These are phyloP conservation scores for Mortierella sp. DNA, from an alignment of 371 early-diverging fungal genomes.

Conservation along the genomic window DNA sequence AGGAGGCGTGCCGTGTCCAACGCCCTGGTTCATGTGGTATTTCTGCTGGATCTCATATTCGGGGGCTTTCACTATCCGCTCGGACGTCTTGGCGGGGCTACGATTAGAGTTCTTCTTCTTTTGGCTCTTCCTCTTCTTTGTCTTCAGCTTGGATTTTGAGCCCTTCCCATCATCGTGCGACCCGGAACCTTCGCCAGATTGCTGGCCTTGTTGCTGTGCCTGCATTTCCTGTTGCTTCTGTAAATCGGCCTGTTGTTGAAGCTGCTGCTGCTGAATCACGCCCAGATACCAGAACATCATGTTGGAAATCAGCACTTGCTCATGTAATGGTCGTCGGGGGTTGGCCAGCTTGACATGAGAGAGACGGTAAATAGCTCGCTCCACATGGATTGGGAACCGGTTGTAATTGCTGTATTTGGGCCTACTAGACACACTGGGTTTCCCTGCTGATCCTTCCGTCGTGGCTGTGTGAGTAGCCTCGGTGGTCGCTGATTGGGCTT, in stretches of 20 bases:
- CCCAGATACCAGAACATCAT: constrained; percentile 95
- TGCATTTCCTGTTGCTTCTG: constrained; percentile 22
- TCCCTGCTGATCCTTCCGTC: constrained; percentile 12
- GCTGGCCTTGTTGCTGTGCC: constrained; percentile 7
- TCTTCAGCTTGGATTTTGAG: constrained; percentile 33
- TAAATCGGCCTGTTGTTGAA: constrained; percentile 29
- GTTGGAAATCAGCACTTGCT: constrained; percentile 95
- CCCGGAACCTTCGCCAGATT: constrained; percentile 6
- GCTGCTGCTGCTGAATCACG: constrained; percentile 55
- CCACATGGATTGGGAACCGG: constrained; percentile 84
- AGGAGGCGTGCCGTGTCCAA: too few relatives aligned
- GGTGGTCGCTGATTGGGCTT: constrained; percentile 11
- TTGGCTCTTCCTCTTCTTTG: constrained; percentile 54
- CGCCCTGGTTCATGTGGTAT: constrained; percentile 9
- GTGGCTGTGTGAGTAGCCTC: constrained; percentile 3
- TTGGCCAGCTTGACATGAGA: constrained; percentile 94
- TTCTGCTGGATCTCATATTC: constrained; percentile 36
- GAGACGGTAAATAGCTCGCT: constrained; percentile 90
- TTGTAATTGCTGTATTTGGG: constrained; percentile 70
- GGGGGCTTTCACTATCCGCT: constrained; percentile 24
- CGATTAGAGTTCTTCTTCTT: constrained; percentile 49
- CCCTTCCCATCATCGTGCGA: constrained; percentile 32
- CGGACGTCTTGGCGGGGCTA: constrained; percentile 21
- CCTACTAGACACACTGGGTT: constrained; percentile 28
- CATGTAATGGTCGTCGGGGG: constrained; percentile 85